Base-by-base conservation (phyloP, 2,329 filamentous ascomycete genomes). In the Xylariales sp. region DNA sequence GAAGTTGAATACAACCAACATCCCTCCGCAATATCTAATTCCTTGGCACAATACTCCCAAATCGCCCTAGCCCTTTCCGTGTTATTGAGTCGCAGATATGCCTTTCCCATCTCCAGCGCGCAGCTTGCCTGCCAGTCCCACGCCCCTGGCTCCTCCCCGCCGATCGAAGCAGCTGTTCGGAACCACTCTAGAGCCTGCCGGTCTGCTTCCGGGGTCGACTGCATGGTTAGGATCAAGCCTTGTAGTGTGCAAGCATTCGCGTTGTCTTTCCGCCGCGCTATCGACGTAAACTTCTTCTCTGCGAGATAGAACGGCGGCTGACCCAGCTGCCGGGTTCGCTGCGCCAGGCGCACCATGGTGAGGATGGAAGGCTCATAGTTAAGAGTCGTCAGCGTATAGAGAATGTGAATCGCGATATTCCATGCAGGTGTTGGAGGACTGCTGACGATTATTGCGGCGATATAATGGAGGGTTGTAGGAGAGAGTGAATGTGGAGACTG, bases 41-140 rank as follows among this genome's bases (percentile, higher is more conserved):
- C 59, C 28, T 53, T 31, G 3, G 57, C 58, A 2, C 54, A 60
- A 2, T 38, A 29, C 29, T 25, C n/a, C 20, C 50, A 48, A 15
- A 61, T 44, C 14, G 44, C 46, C 22, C 50, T 47, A 3, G 60
- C 52, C 4, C 45, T 51, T 2, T 44, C 31, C 3, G 50, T 45
- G 14, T 57, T 51, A 10, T 46, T 42, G 14, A 40, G 43, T 16
- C 46, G 46, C 16, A 50, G 12, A 16, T 59, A 51, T 32, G 63
- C 53, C 15, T 42, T 34, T 12, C 58, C 62, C 11, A 59, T 55
- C 18, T 42, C 51, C 22, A 59, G 47, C 12, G 60, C 49, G 48
- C 61, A 64, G 24, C 43, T 46, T 9, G 43, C 45, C 42, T 64
- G 61, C 58, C 60, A 65, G 28, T 58, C 54, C 65, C 65, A 69